A percentile compares a stretch with the other conserved stretches of the same genome.
Evolutionary conservation across 2,329 filamentous ascomycete species (phyloP).

Genomic region (Rhynchosporium graminicola): DNA sequence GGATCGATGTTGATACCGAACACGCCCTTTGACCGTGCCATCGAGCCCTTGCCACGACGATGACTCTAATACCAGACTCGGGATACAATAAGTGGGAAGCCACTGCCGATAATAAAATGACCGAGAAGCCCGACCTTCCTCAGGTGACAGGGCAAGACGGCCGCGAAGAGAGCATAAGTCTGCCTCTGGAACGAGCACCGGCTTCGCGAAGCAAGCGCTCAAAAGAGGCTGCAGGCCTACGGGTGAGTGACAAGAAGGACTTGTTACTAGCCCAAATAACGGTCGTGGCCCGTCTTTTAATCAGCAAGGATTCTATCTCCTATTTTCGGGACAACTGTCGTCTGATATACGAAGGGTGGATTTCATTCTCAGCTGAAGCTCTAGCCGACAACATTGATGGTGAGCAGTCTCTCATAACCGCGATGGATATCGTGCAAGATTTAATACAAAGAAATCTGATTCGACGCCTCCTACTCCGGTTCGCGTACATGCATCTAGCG

Average conservation of each 20-base stretch:
- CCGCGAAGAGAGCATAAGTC: not conserved
- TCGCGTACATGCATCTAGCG: not conserved
- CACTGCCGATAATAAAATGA: not conserved
- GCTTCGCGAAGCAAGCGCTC: not conserved
- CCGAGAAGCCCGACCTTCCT: not conserved
- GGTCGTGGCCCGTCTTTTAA: not conserved
- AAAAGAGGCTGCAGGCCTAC: not conserved
- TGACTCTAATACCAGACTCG: not conserved
- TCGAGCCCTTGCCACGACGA: slow-evolving; percentile 11
- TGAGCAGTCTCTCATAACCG: slow-evolving; percentile 1
- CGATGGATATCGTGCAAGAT: not conserved
- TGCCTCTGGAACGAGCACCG: not conserved
- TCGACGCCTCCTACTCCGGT: not conserved
- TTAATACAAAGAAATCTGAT: not conserved
- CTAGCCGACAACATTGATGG: not conserved
- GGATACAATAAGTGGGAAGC: not conserved
- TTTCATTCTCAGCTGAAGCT: not conserved
- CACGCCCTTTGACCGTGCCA: not conserved
- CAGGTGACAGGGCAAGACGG: not conserved
- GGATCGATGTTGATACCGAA: not conserved
- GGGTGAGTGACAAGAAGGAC: not conserved
- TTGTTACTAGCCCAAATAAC: not conserved
- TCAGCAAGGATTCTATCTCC: not conserved
- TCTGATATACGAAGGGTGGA: slow-evolving; percentile 3
- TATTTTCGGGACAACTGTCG: slow-evolving; percentile 2